Evolutionary conservation across 371 early-diverging fungal species (phyloP), one percentile per base, ranked within the genome.

Genomic region (Mucor indicus): DNA sequence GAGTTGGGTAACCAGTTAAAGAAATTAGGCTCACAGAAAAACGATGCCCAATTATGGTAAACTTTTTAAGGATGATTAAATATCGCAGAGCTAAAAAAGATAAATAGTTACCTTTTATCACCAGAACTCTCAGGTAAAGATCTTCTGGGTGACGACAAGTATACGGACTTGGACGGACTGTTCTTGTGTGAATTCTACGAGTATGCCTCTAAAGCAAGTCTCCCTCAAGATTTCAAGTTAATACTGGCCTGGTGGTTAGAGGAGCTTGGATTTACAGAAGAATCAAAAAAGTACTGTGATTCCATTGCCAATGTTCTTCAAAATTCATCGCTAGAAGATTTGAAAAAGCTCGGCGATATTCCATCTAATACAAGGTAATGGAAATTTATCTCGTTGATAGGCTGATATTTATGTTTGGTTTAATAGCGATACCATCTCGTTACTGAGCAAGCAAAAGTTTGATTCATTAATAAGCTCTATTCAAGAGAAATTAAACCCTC

Each of bases 151-250:
- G 87, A 11, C 48, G 85, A 41, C 79, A 81, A 29, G 68, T 70
- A 15, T 67, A 83, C 40, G 67, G 40, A 60, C 43, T 41, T 78
- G 16, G 75, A 77, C 21, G 75, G 85, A 1, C 58, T 91, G n/a
- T 79, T 75, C 39, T 55, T 86, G 38, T 89, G 86, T 0, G 95
- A 95, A 59, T 63, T 93, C n/a, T 91, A 80, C 58, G 95, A 94
- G 60, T 85, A 83, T 66, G 81, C 83, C 8, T 12, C 38, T 1
- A 43, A 25, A 62, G 48, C 67, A 29, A 68, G 64, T 6, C 50
- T 80, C n/a, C 55, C 93, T 37, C 94, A 93, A 58, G 83, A 85
- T 0, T 92, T 87, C 75, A 94, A 94, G 55, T 66, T 96, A 1
- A 47, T 73, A 12, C 81, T 88, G 51, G 93, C 93, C 15, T 87